These are phyloP conservation scores for Mortierella sp. DNA, from an alignment of 371 early-diverging fungal genomes.

Conservation along the genomic window DNA sequence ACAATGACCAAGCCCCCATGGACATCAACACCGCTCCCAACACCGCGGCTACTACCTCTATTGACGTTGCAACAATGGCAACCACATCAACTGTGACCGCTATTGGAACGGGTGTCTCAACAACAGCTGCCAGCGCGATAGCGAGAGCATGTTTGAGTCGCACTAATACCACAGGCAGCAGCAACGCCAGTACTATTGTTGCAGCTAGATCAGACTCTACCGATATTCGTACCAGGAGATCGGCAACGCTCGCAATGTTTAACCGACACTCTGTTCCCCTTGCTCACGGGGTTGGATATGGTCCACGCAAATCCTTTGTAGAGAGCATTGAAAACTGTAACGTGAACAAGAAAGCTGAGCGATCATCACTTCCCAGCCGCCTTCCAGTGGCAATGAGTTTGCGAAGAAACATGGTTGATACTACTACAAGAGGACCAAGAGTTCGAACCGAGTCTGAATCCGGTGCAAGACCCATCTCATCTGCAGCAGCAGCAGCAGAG, in stretches of 20 bases:
- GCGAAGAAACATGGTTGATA: background rate
- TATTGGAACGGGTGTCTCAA: background rate
- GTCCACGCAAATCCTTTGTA: conserved; percentile 11
- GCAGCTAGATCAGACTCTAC: background rate
- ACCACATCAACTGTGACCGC: background rate
- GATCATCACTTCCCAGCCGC: background rate
- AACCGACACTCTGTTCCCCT: conserved; percentile 11
- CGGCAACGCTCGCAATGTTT: background rate
- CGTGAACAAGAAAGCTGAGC: background rate
- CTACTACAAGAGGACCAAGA: background rate
- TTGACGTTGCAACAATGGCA: background rate
- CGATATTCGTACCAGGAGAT: background rate
- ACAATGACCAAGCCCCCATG: background rate
- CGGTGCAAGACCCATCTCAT: background rate
- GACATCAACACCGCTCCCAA: background rate
- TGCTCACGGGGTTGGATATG: conserved; percentile 15
- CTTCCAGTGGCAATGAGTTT: background rate
- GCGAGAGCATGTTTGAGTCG: background rate
- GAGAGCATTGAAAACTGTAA: background rate
- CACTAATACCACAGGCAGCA: background rate
- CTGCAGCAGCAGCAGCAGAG: background rate
- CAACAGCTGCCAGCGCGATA: background rate
- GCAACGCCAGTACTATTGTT: background rate
- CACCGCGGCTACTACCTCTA: background rate
- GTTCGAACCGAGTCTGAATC: background rate